Evolutionary conservation across 2,329 filamentous ascomycete genomes (phyloP), one percentile per base, ranked within the genome.

Genomic region (Scedosporium dehoogii): DNA sequence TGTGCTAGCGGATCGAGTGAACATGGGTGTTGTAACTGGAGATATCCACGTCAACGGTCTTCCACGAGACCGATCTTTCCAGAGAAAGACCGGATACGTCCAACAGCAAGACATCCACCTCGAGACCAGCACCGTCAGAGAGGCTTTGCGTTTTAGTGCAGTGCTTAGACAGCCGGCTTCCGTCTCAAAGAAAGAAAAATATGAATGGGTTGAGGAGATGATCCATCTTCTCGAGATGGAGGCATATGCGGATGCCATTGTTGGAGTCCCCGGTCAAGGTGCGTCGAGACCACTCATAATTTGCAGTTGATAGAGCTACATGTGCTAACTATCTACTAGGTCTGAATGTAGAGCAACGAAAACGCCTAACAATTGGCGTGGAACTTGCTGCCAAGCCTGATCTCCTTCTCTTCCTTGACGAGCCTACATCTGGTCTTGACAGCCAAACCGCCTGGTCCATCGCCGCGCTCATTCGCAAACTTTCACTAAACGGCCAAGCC

Each of bases 381-480:
- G 89, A 92, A 70, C 77, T 92, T 3, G 88, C 87, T 16, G 88
- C 88, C 0, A 88, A 88, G 69, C 89, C 89, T 1, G 81, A 87
- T 48, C 75, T 91, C 2, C 79, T 91, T 58, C 80, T 91, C 16
- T 91, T 91, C 77, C 78, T 91, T 14, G 89, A 92, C 67, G 89
- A 92, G 68, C 89, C 89, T 2, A 91, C 88, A 2, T 90, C 87
- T 6, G 89, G 89, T 69, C 79, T 91, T 9, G 88, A 92, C 71
- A 86, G 81, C 67, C 87, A 91, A 69, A 90, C 88, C 1, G 87
- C 88, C 0, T 91, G 87, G 86, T 85, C 87, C 59, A 91, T 91
- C 69, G 82, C 86, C 38, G 82, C 85, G 70, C 78, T 91, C 3
- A 81, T 92, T 63, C 83, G 88, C 66, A 91, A 90, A 65, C 75